Evolutionary conservation across 768 basidiomycete genomes (phyloP), one percentile per base, ranked within the genome.

Genomic region (Suillus cothurnatus): DNA sequence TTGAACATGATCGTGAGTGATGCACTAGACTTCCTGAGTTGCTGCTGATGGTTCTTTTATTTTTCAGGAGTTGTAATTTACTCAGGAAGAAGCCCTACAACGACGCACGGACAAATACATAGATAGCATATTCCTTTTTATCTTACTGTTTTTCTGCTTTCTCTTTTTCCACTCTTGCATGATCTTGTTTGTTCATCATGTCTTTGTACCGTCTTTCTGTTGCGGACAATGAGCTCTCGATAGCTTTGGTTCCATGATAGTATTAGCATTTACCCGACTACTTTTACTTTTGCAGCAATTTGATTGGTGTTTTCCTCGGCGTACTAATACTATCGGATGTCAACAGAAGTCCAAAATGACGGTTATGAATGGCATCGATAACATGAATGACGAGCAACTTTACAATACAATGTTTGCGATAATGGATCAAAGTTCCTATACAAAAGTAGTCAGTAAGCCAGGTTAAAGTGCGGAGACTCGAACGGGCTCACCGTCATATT

Each of bases 1-100:
- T 77, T 93, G 66, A 89, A 85, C 74, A 86, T 91, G 84, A 93
- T 87, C 61, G 87, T 87, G 71, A 69, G 82, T 79, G 38, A 28
- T n/a, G 23, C 11, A 21, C 38, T 14, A 28, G 8, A 11, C 11
- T 59, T 43, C 0, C 12, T 4, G 17, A 31, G 58, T 38, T 6
- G 11, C 39, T 31, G 26, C 39, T 59, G 28, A 59, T 43, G 9
- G 9, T 17, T 57, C 12, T 23, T 14, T 26, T 39, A 11, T 17
- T 41, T 21, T 31, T 38, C 58, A 59, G 58, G 58, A 59, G 39
- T 31, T 59, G 58, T 59, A 31, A 59, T 41, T 41, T n/a, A 9
- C 38, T 38, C 11, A 26, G 23, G 23, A 19, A 57, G 57, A 31
- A 41, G 28, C 11, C 19, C 3, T 41, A 58, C 19, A 17, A 57